Evolutionary conservation across 2,329 filamentous ascomycete species (phyloP).

Genomic region (Aciculosporium take): DNA sequence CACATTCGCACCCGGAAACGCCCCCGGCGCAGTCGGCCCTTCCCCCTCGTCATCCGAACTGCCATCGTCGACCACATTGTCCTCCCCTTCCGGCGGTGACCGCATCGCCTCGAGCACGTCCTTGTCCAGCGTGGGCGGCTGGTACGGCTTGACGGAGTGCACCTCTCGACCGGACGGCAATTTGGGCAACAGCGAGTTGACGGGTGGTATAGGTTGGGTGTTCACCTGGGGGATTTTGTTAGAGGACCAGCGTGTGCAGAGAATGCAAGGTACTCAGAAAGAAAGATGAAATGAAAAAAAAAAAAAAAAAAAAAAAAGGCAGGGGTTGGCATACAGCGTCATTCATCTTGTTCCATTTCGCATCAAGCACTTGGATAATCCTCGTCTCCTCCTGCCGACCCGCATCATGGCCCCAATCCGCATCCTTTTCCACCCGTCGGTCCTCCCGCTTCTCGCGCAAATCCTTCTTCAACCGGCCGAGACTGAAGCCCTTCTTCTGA

Average conservation of each 20-base stretch:
- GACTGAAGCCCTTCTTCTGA: constrained; percentile 38
- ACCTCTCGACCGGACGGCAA: constrained; percentile 87
- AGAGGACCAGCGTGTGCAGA: neutral
- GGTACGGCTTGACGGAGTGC: constrained; percentile 55
- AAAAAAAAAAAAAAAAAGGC: neutral
- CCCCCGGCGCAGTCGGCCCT: constrained; percentile 24
- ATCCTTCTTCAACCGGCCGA: constrained; percentile 56
- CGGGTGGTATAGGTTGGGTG: constrained; percentile 60
- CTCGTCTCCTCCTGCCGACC: constrained; percentile 73
- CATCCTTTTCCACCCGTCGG: constrained; percentile 58
- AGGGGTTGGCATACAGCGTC: constrained; percentile 52
- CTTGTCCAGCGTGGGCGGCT: constrained; percentile 48
- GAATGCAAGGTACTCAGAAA: neutral
- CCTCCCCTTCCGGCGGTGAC: constrained; percentile 19
- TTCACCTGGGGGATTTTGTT: constrained; percentile 48
- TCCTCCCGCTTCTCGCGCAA: constrained; percentile 70
- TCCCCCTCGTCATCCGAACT: constrained; percentile 26
- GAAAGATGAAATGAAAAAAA: neutral
- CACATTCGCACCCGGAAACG: constrained; percentile 33
- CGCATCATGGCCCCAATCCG: constrained; percentile 66
- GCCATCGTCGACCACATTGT: constrained; percentile 18
- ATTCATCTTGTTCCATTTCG: constrained; percentile 86
- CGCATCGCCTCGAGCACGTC: constrained; percentile 50
- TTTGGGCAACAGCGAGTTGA: constrained; percentile 55
- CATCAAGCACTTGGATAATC: constrained; percentile 73